phyloP scores from a whole-genome alignment of 1,284 basidiomycete species.

The Megacollybia platyphylla region DNA sequence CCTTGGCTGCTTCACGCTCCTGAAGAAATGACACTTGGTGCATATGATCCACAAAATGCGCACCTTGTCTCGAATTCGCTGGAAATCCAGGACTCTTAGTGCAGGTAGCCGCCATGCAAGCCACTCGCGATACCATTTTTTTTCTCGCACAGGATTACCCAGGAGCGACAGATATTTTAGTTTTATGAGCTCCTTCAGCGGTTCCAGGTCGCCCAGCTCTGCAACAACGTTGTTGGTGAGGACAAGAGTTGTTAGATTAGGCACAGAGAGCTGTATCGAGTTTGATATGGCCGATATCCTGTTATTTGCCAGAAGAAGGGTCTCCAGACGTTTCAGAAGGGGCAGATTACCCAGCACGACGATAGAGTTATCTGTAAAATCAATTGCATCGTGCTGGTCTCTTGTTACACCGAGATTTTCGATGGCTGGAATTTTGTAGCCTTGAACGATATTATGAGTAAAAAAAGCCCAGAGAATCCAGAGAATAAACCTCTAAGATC shows the following conservation, averaged over 20 bases:
- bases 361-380: slow-evolving; percentile 95
- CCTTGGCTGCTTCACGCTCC: slow-evolving; percentile 67
- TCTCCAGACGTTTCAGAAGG: slow-evolving; percentile 66
- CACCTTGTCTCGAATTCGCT: slow-evolving; percentile 92
- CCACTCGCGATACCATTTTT: slow-evolving; percentile 96
- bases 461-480: slow-evolving; percentile 8
- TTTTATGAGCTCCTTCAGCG: slow-evolving; percentile 66
- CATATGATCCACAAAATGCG: slow-evolving; percentile 26
- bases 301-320: slow-evolving; percentile 81
- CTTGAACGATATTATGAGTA: slow-evolving; percentile 32
- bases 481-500: slow-evolving; percentile 74
- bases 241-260: slow-evolving; percentile 71
- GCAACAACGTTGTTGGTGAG: slow-evolving; percentile 69
- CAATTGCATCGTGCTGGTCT: slow-evolving; percentile 91
- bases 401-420: slow-evolving; percentile 98
- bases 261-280: slow-evolving; percentile 71
- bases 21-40: slow-evolving; percentile 17
- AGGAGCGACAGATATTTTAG: slow-evolving; percentile 77
- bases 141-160: slow-evolving; percentile 87
- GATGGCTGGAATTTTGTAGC: slow-evolving; percentile 94
- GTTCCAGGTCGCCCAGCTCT: slow-evolving; percentile 76
- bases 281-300: slow-evolving; percentile 74
- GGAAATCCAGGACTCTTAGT: slow-evolving; percentile 92
- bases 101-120: slow-evolving; percentile 72
- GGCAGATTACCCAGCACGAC: slow-evolving; percentile 80